A percentile compares a stretch with the other conserved stretches of the same genome.
Conservation (phyloP, 495 filamentous ascomycete species). For the Penicillium longicatenatum region DNA sequence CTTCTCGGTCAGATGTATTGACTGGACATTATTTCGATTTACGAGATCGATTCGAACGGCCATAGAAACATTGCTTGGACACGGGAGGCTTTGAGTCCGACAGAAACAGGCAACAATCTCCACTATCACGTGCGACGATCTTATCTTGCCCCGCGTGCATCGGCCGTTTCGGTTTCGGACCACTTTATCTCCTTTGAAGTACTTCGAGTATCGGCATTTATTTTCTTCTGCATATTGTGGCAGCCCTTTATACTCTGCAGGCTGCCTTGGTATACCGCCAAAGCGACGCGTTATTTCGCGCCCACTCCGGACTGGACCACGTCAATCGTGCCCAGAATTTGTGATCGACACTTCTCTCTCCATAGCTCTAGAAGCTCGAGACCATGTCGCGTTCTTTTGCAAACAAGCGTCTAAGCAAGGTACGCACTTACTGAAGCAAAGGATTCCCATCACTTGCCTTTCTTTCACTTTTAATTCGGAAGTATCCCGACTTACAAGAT, state of each 20-base stretch:
- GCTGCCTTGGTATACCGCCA: too few species aligned
- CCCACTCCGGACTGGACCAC: too few species aligned
- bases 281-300: too few species aligned
- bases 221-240: background rate
- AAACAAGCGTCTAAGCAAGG: slow-evolving; percentile 51
- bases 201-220: too few species aligned
- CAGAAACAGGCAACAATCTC: too few species aligned
- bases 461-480: slow-evolving; percentile 20
- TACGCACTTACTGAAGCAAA: slow-evolving; percentile 14
- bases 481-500: slow-evolving; percentile 14
- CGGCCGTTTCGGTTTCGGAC: too few species aligned
- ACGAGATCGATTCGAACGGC: too few species aligned
- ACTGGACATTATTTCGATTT: too few species aligned
- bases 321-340: background rate
- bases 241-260: too few species aligned
- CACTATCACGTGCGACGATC: slow-evolving; percentile 4
- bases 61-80: too few species aligned
- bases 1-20: too few species aligned
- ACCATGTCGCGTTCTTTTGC: slow-evolving; percentile 42
- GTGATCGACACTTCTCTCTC: background rate
- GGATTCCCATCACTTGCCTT: background rate
- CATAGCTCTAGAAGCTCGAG: background rate
- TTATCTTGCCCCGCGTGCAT: slow-evolving; percentile 19
- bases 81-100: too few species aligned
- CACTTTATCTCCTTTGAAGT: background rate